Base-by-base conservation (phyloP, 192 early-diverging fungal species). In the Coemansia furcata region DNA sequence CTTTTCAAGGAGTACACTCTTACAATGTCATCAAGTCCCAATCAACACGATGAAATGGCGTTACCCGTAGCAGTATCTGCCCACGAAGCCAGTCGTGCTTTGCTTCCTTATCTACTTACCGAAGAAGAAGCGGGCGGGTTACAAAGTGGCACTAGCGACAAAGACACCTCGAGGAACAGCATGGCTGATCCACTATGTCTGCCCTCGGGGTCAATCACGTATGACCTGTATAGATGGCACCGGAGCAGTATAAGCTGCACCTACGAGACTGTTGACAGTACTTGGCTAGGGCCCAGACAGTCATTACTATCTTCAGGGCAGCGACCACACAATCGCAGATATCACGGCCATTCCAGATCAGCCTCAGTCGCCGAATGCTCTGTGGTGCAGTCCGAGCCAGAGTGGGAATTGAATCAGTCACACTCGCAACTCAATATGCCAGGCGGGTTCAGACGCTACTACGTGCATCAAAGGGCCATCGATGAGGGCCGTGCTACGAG, bases 211-310 rank as follows among this genome's bases (percentile, higher is more conserved):
- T 88, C 89, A 47, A 90, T 89, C 60, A 94, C 95, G 0, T 88
- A 90, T 43, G 90, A 93, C 70, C 87, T 96, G 58, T 96, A 96
- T 78, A 92, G 93, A 74, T 95, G 92, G 92, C 84, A 88, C 15
- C 67, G 59, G 32, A 60, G 50, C 21, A 84, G 61, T 17, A 39
- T 8, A 15, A 47, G 40, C 2, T 30, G 43, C 23, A 36, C n/a
- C 4, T 36, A 55, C 21, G 32, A 21, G 38, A 40, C 85, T 19
- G 87, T 87, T 46, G 62, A 64, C 10, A 46, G n/a, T 21, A 21
- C 44, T 8, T n/a, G 15, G 44, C 19, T 46, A 46, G 44, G 44
- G 6, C 23, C 49, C 9, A 21, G 8, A 7, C 49, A 50, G 4
- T 21, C 10, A 23, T 10, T 26, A 12, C 23, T 50, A 12, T 21